phyloP scores from a whole-genome alignment of 345 rosid species.

The Mallotus nudiflorus region DNA sequence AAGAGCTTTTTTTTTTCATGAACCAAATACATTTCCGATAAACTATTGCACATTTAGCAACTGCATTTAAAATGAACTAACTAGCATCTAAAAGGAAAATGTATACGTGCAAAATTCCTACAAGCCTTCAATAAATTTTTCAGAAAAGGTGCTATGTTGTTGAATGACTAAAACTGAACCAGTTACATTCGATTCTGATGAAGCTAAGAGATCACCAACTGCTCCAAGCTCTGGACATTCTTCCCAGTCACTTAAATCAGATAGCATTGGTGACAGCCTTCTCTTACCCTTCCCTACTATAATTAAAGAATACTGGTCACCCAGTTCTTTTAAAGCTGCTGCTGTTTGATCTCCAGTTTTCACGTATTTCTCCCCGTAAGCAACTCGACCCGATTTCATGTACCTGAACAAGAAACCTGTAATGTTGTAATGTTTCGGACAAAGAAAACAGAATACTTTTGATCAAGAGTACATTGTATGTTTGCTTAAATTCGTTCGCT shows the following conservation, averaged over 20 bases:
- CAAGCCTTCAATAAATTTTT: not conserved
- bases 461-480: not conserved
- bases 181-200: conserved; percentile 46
- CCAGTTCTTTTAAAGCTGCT: conserved; percentile 47
- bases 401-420: conserved; percentile 33
- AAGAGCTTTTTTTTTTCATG: no score
- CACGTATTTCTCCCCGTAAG: conserved; percentile 55
- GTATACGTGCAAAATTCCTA: no score
- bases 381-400: conserved; percentile 54
- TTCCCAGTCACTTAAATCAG: conserved; percentile 79
- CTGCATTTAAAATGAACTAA: no score
- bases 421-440: not conserved
- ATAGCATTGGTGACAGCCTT: conserved; percentile 44
- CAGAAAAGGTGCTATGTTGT: conserved; percentile 34
- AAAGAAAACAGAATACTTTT: not conserved
- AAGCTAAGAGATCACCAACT: conserved; percentile 71
- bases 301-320: conserved; percentile 54
- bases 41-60: no score
- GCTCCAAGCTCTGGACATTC: conserved; percentile 79
- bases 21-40: no score
- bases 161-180: conserved; percentile 74
- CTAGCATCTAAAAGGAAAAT: no score
- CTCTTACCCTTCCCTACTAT: conserved; percentile 66
- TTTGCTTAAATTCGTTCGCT: no score
- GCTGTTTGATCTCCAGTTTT: conserved; percentile 43